Base-by-base conservation (phyloP, 768 basidiomycete genomes). In the Steccherinum ochraceum region DNA sequence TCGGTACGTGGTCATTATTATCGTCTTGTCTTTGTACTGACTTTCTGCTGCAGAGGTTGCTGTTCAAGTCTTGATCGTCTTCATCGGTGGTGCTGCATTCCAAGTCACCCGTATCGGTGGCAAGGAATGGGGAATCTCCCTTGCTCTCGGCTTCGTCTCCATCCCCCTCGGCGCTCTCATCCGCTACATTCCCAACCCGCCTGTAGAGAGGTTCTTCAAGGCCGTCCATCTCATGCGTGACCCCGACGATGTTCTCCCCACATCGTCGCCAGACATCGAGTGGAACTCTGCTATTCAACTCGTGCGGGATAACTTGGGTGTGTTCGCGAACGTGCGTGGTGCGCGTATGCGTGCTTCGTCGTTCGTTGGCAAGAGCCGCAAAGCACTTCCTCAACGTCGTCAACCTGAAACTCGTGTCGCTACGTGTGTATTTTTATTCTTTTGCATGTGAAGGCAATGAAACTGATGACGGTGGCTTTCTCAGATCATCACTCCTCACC, bases 81-180 rank as follows among this genome's bases (percentile, higher is more conserved):
- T 93, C 61, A 76, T 98, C 40, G 95, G 93, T 39, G 87, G 89
- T 27, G 78, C 88, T 2, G 94, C 93, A 0, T 98, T 99, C 75
- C 84, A 89, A 61, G 95, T 97, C 7, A 84, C 81, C 0, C 74
- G 64, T 5, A 82, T 98, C 46, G 71, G 72, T 35, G 92, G 88
- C 7, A 81, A 80, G 39, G 92, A 95, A 66, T 99, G 96, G 96
- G 93, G 82, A 48, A 90, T 98, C 57, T 89, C 90, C 0, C 71
- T 99, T 35, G 85, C 91, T 45, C 77, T 97, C 26, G 96, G 95
- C 27, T 55, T 86, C 40, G 79, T 93, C 44, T 86, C 96, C 10
- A 81, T 98, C 42, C 96, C 95, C 3, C 76, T 95, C 59, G 96
- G 92, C 48, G 84, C 74, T 30, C 61, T 93, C 55, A 77, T 94